Percentiles rank a stretch among this genome's conserved stretches.
phyloP scores from a whole-genome alignment of 345 rosid genomes.

The Turritis glabra region DNA sequence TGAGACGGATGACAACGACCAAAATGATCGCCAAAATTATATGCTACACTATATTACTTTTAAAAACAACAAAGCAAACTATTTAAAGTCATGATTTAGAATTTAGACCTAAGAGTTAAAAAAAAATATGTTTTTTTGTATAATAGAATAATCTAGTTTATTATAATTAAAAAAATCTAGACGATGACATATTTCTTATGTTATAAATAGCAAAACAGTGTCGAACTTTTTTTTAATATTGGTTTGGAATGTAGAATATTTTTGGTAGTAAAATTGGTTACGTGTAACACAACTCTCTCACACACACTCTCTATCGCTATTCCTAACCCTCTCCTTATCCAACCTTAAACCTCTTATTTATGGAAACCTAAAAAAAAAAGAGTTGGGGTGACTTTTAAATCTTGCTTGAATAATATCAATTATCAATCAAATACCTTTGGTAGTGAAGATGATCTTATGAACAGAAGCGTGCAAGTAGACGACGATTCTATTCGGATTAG shows the following conservation, averaged over 20 bases:
- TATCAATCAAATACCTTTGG: conserved; percentile 34
- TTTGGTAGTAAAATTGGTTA: neutral
- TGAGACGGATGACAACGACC: neutral
- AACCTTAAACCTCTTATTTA: neutral
- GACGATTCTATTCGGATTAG: conserved; percentile 40
- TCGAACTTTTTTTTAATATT: neutral
- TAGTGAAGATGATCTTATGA: conserved; percentile 47
- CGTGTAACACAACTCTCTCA: neutral
- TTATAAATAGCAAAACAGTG: neutral
- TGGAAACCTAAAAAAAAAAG: neutral
- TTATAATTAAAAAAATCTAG: neutral
- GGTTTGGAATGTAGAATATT: neutral
- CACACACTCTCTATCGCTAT: neutral
- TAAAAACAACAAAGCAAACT: neutral
- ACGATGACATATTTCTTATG: neutral
- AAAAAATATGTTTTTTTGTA: neutral
- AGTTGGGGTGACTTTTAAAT: neutral
- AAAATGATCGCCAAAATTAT: neutral
- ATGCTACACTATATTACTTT: neutral
- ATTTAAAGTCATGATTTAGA: neutral
- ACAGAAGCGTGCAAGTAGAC: conserved; percentile 65
- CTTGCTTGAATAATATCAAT: neutral
- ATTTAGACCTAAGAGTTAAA: neutral
- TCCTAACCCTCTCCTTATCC: neutral
- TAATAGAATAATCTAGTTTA: neutral